A percentile compares a stretch with the other conserved stretches of the same genome.
Evolutionary conservation across 202 grass and related monocot species (phyloP).

Genomic region (Saccharum hybrid): DNA sequence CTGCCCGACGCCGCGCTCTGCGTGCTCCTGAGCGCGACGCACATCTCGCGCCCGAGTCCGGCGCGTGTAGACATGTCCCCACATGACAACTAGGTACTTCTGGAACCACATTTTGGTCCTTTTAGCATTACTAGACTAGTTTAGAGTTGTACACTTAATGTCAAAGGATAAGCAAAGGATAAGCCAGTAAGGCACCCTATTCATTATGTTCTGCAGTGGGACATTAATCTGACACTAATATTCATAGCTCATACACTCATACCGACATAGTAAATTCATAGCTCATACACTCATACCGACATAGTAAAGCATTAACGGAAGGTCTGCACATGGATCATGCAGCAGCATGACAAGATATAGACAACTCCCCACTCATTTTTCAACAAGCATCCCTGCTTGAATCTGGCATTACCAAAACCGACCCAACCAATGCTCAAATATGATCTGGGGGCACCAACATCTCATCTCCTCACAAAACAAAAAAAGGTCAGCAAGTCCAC

Average conservation of each 20-base stretch:
- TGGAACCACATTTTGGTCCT: conserved; percentile 14
- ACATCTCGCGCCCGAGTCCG: no score
- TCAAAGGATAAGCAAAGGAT: neutral
- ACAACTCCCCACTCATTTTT: neutral
- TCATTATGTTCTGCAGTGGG: neutral
- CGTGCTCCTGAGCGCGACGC: no score
- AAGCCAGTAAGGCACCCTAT: neutral
- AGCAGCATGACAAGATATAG: conserved; percentile 1
- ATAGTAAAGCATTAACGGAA: neutral
- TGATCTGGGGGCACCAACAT: neutral
- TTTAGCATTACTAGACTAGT: neutral
- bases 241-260: neutral
- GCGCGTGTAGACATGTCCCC: no score
- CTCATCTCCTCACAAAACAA: neutral
- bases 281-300: neutral
- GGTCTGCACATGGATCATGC: neutral
- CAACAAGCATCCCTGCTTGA: neutral
- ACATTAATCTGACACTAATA: neutral
- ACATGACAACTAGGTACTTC: neutral
- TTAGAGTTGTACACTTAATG: conserved; percentile 11
- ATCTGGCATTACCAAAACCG: neutral
- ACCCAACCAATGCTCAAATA: neutral
- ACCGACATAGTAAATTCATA: neutral
- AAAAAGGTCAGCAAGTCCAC: neutral
- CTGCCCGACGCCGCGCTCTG: no score